Conservation (phyloP, 768 basidiomycete species). For the Astraeus odoratus region DNA sequence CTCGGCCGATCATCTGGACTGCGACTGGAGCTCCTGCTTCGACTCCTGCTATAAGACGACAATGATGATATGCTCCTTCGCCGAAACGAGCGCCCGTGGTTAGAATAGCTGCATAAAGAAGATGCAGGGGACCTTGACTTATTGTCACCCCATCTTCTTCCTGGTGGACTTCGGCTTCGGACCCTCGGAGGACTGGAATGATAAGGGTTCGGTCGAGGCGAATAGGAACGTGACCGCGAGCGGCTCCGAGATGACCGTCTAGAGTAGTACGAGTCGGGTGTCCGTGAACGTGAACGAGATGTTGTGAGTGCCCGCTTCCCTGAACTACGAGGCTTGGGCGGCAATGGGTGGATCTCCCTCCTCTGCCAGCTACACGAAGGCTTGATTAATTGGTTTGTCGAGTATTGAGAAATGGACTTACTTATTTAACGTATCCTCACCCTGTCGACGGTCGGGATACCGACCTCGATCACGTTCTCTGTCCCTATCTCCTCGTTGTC, state of each 20-base stretch:
- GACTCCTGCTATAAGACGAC: slow-evolving; percentile 50
- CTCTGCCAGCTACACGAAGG: slow-evolving; percentile 54
- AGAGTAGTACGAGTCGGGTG: slow-evolving; percentile 59
- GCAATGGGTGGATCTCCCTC: slow-evolving; percentile 41
- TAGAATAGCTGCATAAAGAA: slow-evolving; percentile 34
- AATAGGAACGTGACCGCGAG: slow-evolving; percentile 53
- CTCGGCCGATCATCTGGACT: slow-evolving; percentile 49
- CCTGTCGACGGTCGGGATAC: slow-evolving; percentile 34
- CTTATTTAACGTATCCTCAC: slow-evolving; percentile 74
- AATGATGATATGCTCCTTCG: slow-evolving; percentile 46
- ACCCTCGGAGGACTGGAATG: slow-evolving; percentile 42
- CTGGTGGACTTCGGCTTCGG: slow-evolving; percentile 45
- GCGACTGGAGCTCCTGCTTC: slow-evolving; percentile 44
- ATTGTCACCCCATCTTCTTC: slow-evolving; percentile 28
- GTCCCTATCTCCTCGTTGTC: slow-evolving; percentile 24
- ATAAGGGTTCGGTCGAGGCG: slow-evolving; percentile 51
- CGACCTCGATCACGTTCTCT: slow-evolving; percentile 21
- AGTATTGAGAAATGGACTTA: slow-evolving; percentile 30
- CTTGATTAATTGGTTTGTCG: slow-evolving; percentile 5
- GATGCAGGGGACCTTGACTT: slow-evolving; percentile 35
- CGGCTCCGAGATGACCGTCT: slow-evolving; percentile 57
- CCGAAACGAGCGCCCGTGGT: slow-evolving; percentile 24
- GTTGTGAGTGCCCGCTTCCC: slow-evolving; percentile 38
- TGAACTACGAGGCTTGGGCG: slow-evolving; percentile 33
- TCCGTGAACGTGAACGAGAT: slow-evolving; percentile 47